Evolutionary conservation across 148 eudicot genomes (phyloP).

Genomic region (Mesembryanthemum crystallinum): DNA sequence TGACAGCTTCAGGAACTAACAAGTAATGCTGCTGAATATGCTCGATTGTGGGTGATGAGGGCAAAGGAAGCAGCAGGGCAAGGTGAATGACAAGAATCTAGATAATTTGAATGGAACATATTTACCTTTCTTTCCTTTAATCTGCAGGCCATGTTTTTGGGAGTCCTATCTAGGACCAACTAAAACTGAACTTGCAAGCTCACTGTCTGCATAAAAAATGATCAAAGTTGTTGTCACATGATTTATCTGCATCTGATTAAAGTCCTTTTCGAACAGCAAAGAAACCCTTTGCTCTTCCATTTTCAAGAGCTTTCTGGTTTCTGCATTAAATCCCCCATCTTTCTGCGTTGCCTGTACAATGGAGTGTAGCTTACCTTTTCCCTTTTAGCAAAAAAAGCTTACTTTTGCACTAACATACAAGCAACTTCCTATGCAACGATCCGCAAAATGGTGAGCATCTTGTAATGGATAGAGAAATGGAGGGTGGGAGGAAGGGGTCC

Average conservation of each 20-base stretch:
- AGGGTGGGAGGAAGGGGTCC: too few species aligned
- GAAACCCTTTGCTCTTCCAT: not conserved
- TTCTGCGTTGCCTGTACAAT: too few species aligned
- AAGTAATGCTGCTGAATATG: conserved; percentile 55
- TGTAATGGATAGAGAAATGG: too few species aligned
- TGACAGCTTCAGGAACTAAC: conserved; percentile 59
- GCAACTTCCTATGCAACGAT: too few species aligned
- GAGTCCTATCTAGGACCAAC: not conserved
- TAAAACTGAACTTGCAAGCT: too few species aligned
- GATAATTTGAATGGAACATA: conserved; percentile 2
- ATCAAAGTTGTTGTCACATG: not conserved
- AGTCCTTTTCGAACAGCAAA: not conserved
- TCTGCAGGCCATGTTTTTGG: not conserved
- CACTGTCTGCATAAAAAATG: too few species aligned
- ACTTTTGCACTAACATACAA: too few species aligned
- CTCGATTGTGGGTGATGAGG: conserved; percentile 54
- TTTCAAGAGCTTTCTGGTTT: not conserved
- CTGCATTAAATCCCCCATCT: too few species aligned
- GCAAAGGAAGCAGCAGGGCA: conserved; percentile 71
- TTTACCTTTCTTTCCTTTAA: not conserved
- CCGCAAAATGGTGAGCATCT: too few species aligned
- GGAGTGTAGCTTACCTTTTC: too few species aligned
- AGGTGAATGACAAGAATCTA: conserved; percentile 39
- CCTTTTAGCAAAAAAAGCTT: too few species aligned
- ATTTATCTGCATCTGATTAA: not conserved